Evolutionary conservation across 257 asterid species (phyloP).

Genomic region (Petunia axillaris): DNA sequence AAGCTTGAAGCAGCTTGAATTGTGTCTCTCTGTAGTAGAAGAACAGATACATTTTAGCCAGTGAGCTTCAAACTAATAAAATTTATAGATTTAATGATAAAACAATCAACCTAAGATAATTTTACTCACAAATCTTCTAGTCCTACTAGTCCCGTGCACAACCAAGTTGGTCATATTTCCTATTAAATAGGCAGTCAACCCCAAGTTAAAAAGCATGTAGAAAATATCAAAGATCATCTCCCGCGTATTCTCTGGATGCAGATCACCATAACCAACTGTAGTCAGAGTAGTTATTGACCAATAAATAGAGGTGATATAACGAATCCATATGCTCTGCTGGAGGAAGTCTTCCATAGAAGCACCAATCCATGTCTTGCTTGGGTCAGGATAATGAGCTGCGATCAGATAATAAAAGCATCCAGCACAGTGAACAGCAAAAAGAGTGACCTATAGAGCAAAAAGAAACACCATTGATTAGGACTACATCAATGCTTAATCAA

Average conservation of each 20-base stretch:
- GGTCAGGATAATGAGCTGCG: constrained; percentile 69
- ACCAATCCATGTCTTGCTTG: constrained; percentile 85
- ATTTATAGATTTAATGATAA: not conserved
- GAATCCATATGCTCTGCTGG: constrained; percentile 69
- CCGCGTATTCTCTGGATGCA: constrained; percentile 80
- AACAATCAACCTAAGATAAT: not conserved
- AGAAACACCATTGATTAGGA: not conserved
- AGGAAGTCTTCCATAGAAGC: constrained; percentile 59
- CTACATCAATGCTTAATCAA: not conserved
- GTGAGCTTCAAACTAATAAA: not conserved
- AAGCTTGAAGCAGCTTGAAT: constrained; percentile 50
- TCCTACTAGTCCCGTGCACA: constrained; percentile 88
- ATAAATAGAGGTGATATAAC: constrained; percentile 79
- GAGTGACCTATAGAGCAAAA: constrained; percentile 67
- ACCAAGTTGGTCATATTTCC: constrained; percentile 99
- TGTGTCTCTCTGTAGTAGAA: constrained; percentile 40
- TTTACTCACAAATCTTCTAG: constrained; percentile 78
- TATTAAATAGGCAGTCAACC: constrained; percentile 84
- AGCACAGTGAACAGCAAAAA: constrained; percentile 93
- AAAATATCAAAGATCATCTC: constrained; percentile 83
- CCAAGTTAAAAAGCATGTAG: constrained; percentile 95
- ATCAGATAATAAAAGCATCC: constrained; percentile 90
- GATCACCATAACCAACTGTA: constrained; percentile 95
- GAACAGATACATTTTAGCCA: constrained; percentile 2
- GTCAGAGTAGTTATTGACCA: constrained; percentile 98